Percentiles rank a stretch among this genome's conserved stretches.
Conservation (phyloP, 1,284 basidiomycete species). For the Ceratorhiza oryzae-sativae region DNA sequence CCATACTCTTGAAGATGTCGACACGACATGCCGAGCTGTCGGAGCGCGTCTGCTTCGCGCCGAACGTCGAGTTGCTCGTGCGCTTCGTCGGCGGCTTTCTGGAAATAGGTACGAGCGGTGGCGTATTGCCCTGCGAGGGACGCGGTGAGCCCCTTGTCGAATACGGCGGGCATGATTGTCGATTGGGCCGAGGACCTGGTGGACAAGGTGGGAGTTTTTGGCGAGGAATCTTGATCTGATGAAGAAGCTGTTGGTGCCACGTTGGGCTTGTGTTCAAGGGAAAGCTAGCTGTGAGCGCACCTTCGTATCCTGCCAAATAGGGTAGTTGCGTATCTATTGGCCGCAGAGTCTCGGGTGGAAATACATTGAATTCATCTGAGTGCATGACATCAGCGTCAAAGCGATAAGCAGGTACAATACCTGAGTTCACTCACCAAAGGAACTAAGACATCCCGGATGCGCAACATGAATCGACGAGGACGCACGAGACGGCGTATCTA, state of each 20-base stretch:
- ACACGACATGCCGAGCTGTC: conserved; percentile 18
- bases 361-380: background rate
- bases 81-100: background rate
- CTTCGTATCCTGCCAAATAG: background rate
- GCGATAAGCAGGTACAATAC: background rate
- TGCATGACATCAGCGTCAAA: background rate
- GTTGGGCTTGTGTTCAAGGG: background rate
- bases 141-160: conserved; percentile 12
- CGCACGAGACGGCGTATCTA: conserved; percentile 8
- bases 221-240: background rate
- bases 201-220: background rate
- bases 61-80: conserved; percentile 1
- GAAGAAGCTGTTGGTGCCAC: background rate
- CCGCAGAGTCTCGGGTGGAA: background rate
- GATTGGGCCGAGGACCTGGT: background rate
- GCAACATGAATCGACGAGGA: conserved; percentile 11
- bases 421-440: background rate
- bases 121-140: conserved; percentile 2
- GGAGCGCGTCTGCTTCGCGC: conserved; percentile 17
- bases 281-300: background rate
- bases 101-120: conserved; percentile 5
- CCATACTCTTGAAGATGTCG: conserved; percentile 6
- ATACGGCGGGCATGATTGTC: background rate
- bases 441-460: background rate
- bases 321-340: background rate